These are phyloP conservation scores for Physcomitrellopsis africana DNA, from an alignment of 225 moss, liverwort and hornwort genomes.

Conservation along the genomic window DNA sequence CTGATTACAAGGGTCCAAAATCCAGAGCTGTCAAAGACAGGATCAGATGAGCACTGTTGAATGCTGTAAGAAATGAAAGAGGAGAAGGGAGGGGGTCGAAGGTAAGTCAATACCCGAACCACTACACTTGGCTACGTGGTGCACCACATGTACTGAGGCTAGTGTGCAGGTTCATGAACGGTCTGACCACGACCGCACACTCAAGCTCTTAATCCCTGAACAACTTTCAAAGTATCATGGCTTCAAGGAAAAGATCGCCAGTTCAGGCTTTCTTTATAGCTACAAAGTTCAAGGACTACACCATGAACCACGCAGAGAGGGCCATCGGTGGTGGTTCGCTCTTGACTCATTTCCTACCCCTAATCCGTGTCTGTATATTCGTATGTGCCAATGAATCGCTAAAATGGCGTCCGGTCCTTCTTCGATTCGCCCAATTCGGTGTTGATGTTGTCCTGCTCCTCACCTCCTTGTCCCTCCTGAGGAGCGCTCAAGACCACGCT, in stretches of 20 bases:
- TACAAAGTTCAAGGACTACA: constrained; percentile 14
- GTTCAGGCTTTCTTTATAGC: neutral
- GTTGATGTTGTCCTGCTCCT: neutral
- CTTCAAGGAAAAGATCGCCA: no score
- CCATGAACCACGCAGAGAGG: constrained; percentile 44
- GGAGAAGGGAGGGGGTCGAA: constrained; percentile 37
- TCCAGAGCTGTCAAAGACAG: constrained; percentile 16
- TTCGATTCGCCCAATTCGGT: neutral
- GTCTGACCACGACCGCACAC: no score
- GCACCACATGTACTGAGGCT: constrained; percentile 39
- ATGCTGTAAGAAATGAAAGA: constrained; percentile 31
- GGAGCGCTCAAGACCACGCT: constrained; percentile 70
- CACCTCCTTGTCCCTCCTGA: constrained; percentile 51
- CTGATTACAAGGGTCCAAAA: constrained; percentile 6
- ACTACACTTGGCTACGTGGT: constrained; percentile 58
- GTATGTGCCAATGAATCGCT: constrained; percentile 31
- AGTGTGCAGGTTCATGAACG: constrained; percentile 20
- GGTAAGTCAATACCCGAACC: constrained; percentile 69
- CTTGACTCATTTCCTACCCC: constrained; percentile 66
- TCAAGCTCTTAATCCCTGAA: neutral
- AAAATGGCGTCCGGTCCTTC: constrained; percentile 11
- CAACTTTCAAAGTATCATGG: no score
- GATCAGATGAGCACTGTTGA: constrained; percentile 16
- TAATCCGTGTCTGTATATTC: constrained; percentile 44
- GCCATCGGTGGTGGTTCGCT: constrained; percentile 74